Evolutionary conservation across 352 stramenopile genomes (phyloP), one percentile per base, ranked within the genome.

Genomic region (Phytopythium montanum): DNA sequence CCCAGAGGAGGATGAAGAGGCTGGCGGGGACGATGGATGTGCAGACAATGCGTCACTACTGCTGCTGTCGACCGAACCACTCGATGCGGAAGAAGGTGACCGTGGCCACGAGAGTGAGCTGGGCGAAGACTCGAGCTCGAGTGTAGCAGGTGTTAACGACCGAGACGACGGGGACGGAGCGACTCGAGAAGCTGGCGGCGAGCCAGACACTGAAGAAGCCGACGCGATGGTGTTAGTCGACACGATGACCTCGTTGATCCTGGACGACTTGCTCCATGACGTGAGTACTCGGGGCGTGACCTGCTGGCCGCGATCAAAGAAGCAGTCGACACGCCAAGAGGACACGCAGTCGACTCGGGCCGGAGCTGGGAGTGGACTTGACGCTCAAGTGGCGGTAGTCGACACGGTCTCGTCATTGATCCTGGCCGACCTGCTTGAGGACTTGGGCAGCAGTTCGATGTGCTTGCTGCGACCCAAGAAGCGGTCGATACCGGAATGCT

Each of bases 201-300:
- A 41, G 23, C 28, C 38, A 25, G 19, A 14, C 19, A 29, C 13
- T 5, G 8, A 18, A n/a, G 25, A 10, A 5, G 5, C 21, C 21
- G 50, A 45, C 12, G 50, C 1, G 2, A 56, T 5, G n/a, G 44
- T n/a, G n/a, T n/a, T 21, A 5, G 44, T 51, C 44, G 21, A 56
- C 33, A 29, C 4, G 31, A 46, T 56, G 5, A 16, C 64, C 34
- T 49, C 60, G 14, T 29, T 72, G 26, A 18, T 81, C 7, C 70
- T 68, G 10, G 29, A 41, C 12, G 56, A 69, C 21, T 41, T 81
- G 29, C 53, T 72, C 5, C 42, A 66, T 49, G 25, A 53, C 1
- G 19, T 73, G 0, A 46, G 60, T n/a, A 33, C n/a, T n/a, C n/a
- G 58, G 21, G 68, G 71, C 74, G 68, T 10, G 60, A 41, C 0